Evolutionary conservation across 306 rosid species (phyloP), one percentile per base, ranked within the genome.

Genomic region (Senna siamea): DNA sequence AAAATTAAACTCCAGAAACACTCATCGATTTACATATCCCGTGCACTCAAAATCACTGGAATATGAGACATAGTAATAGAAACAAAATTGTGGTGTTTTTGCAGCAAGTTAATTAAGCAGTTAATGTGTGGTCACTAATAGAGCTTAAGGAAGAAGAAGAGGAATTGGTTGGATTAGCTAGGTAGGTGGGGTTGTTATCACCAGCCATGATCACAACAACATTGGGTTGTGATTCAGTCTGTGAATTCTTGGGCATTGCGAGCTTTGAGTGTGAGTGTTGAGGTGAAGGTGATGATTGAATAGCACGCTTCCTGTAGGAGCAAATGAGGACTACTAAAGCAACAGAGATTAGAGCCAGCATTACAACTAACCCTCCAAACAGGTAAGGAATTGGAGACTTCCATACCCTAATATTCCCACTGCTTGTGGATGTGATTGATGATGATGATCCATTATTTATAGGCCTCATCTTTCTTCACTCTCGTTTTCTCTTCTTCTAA

Each of bases 381-480:
- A 95, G 86, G 72, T 95, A 95, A 3, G 96, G 99, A 12, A 87
- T 59, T 35, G 98, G 96, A 18, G 99, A 84, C 34, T 76, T 80
- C 99, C 96, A 95, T 35, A 80, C 32, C 64, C 60, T 77, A 10
- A 63, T 50, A 32, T 57, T 41, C 32, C 35, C 80, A 38, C 32
- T 22, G 30, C 1, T 34, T 28, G 77, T 9, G 14, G 37, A n/a
- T n/a, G n/a, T 26, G 30, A 26, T n/a, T 26, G 30, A 26, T 26
- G 19, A 23, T 43, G 89, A 43, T 75, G 87, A 11, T 73, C 56
- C 76, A 60, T 28, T 80, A 43, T 47, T 78, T 20, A 85, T 6
- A 5, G 90, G 79, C 47, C 13, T 41, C 47, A 3, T 41, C 47
- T 41, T 37, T 2, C 0, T 38, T 7, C 5, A 19, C 15, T 19